Percentiles rank a stretch among this genome's conserved stretches.
phyloP scores from a whole-genome alignment of 331 rosid species.

The Saraca asoca region DNA sequence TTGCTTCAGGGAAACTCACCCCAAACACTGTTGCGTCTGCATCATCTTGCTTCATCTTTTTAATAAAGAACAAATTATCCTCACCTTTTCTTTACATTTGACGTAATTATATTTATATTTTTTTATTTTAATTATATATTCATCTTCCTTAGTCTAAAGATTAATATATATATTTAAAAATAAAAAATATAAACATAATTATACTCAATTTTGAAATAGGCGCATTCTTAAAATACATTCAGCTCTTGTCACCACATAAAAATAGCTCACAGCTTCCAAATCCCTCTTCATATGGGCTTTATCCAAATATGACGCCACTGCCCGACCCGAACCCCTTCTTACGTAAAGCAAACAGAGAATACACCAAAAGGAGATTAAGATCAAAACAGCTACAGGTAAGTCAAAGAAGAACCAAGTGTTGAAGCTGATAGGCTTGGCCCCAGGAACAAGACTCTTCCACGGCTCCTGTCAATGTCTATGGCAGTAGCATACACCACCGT shows the following conservation, averaged over 20 bases:
- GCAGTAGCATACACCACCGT: slow-evolving; percentile 64
- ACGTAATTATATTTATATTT: no score
- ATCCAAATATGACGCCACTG: slow-evolving; percentile 60
- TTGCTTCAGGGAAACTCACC: slow-evolving; percentile 48
- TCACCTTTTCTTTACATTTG: no score
- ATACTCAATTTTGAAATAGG: no score
- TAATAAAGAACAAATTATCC: no score
- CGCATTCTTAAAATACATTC: no score
- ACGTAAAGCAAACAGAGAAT: slow-evolving; percentile 64
- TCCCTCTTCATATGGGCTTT: slow-evolving; percentile 69
- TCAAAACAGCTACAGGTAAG: slow-evolving; percentile 61
- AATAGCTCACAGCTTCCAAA: slow-evolving; percentile 41
- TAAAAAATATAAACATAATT: no score
- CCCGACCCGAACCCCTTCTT: slow-evolving; percentile 46
- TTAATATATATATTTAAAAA: no score
- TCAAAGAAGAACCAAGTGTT: slow-evolving; percentile 68
- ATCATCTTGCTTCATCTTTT: no score
- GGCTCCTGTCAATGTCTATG: slow-evolving; percentile 80
- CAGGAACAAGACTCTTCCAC: slow-evolving; percentile 76
- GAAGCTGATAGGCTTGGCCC: slow-evolving; percentile 67
- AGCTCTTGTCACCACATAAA: no score
- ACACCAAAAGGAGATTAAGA: slow-evolving; percentile 57
- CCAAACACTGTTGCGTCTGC: slow-evolving; percentile 61
- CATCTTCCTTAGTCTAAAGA: no score
- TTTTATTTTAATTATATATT: no score